phyloP scores from a whole-genome alignment of 345 rosid genomes.

The Arabidopsis suecica region DNA sequence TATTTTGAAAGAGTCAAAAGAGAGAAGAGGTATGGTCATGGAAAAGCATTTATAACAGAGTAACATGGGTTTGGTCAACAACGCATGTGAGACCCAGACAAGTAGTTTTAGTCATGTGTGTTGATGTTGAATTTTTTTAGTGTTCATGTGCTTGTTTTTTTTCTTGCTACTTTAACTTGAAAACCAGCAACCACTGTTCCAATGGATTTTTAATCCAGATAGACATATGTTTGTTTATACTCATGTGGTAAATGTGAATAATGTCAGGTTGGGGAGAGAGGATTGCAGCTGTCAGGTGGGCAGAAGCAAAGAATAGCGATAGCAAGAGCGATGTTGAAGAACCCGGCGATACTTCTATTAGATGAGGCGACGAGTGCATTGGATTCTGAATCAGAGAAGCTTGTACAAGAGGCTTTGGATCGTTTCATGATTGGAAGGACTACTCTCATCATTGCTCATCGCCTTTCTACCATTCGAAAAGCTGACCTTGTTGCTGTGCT shows the following conservation, averaged over 20 bases:
- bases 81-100: conserved; percentile 69
- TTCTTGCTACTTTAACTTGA: conserved; percentile 6
- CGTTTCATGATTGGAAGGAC: conserved; percentile 99
- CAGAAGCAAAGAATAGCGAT: conserved; percentile 98
- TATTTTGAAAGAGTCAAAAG: conserved; percentile 53
- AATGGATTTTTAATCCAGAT: not conserved
- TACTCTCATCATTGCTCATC: conserved; percentile 93
- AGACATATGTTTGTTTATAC: conserved; percentile 9
- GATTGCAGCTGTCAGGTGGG: conserved; percentile 95
- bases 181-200: conserved; percentile 25
- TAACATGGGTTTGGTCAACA: conserved; percentile 74
- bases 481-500: conserved; percentile 97
- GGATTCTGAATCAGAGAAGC: conserved; percentile 96
- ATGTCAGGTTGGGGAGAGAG: conserved; percentile 98
- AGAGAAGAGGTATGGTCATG: conserved; percentile 51
- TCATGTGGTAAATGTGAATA: conserved; percentile 25
- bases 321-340: conserved; percentile 97
- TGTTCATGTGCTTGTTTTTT: conserved; percentile 34
- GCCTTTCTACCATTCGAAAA: conserved; percentile 95
- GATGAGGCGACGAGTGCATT: conserved; percentile 98
- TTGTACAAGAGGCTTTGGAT: conserved; percentile 96
- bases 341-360: conserved; percentile 86
- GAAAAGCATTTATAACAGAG: conserved; percentile 61
- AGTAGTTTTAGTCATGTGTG: conserved; percentile 44
- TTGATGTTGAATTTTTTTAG: conserved; percentile 33